These are phyloP conservation scores for Penicillium sp. DNA, from an alignment of 2,329 filamentous ascomycete species.

Conservation along the genomic window DNA sequence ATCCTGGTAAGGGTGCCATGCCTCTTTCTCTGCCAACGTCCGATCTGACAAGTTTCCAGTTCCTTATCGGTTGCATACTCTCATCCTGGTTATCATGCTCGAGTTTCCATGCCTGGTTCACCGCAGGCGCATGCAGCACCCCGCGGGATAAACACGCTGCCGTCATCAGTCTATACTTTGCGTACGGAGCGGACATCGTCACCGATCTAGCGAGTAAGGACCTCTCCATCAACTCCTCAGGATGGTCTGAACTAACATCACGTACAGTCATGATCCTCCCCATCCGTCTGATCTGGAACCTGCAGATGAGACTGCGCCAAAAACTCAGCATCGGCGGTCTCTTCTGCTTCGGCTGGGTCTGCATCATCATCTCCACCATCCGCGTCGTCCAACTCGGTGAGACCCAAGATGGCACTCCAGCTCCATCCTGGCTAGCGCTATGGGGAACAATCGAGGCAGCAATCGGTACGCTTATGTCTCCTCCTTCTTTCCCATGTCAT, in stretches of 20 bases:
- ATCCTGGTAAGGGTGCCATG: constrained; percentile 25
- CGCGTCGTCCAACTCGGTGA: constrained; percentile 35
- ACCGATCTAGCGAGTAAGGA: constrained; percentile 36
- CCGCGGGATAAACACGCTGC: constrained; percentile 30
- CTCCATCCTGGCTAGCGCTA: constrained; percentile 36
- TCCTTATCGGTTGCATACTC: constrained; percentile 37
- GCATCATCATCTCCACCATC: constrained; percentile 26
- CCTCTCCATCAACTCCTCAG: not conserved
- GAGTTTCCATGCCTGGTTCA: constrained; percentile 39
- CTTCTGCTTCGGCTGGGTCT: constrained; percentile 28
- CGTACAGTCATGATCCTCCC: constrained; percentile 38
- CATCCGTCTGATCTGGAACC: constrained; percentile 36
- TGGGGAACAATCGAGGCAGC: constrained; percentile 38
- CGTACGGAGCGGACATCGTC: constrained; percentile 36
- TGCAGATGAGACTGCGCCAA: constrained; percentile 33
- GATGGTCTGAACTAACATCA: not conserved
- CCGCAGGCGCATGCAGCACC: constrained; percentile 25
- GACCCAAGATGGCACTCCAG: constrained; percentile 27
- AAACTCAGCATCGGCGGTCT: constrained; percentile 34
- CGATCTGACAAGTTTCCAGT: constrained; percentile 20
- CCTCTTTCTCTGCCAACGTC: constrained; percentile 7
- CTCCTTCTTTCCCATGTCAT: not conserved
- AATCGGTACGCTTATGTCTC: constrained; percentile 27
- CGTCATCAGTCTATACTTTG: constrained; percentile 35
- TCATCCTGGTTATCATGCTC: constrained; percentile 35